Percentiles rank a stretch among this genome's conserved stretches.
These are phyloP conservation scores for Syzygium grande DNA, from an alignment of 345 rosid species.

Conservation along the genomic window DNA sequence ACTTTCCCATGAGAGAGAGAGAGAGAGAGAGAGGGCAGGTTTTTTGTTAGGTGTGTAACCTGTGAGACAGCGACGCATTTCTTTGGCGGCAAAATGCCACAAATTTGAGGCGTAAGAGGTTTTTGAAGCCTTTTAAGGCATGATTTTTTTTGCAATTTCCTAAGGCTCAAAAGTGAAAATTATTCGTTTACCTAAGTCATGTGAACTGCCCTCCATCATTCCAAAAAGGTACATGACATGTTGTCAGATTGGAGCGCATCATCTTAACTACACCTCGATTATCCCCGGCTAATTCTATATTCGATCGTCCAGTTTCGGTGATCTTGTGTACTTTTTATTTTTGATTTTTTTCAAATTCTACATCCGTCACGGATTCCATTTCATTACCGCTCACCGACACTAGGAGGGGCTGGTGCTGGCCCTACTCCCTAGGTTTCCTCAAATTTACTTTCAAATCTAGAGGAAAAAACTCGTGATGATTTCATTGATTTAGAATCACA, in stretches of 20 bases:
- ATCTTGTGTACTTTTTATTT: neutral
- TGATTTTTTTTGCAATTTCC: neutral
- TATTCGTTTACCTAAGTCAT: neutral
- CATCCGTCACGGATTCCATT: neutral
- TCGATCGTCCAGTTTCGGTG: neutral
- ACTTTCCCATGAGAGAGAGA: neutral
- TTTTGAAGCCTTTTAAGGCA: neutral
- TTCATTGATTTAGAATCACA: neutral
- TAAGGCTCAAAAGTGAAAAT: too few species aligned
- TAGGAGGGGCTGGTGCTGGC: neutral
- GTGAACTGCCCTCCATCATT: neutral
- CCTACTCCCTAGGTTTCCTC: neutral
- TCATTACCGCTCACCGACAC: neutral
- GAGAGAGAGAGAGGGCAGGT: slow-evolving; percentile 22
- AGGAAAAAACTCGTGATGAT: neutral
- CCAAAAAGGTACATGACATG: neutral
- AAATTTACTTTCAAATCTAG: neutral
- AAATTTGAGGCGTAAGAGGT: neutral
- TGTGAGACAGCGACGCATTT: neutral
- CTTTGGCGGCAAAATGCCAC: neutral
- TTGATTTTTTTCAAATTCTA: neutral
- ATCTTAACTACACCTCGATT: neutral
- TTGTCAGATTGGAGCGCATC: neutral
- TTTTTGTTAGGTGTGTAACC: slow-evolving; percentile 20
- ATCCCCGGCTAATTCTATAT: neutral